Evolutionary conservation across 2,329 filamentous ascomycete species (phyloP).

Genomic region (Davidsoniella virescens): DNA sequence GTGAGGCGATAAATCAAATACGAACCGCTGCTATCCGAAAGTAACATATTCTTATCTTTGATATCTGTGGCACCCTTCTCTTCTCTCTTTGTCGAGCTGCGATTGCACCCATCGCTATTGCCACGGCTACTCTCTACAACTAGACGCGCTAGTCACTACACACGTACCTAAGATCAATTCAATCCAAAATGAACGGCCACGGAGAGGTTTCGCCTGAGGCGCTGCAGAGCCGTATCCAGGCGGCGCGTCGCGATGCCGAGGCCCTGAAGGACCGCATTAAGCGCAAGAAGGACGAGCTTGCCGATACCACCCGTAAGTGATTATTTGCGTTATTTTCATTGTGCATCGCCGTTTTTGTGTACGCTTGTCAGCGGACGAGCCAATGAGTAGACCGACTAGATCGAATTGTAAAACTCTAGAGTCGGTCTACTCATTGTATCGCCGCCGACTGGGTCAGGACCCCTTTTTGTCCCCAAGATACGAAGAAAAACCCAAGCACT

Average conservation of each 20-base stretch:
- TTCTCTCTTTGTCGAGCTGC: not conserved
- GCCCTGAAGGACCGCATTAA: slow-evolving; percentile 97
- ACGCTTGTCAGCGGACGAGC: too few species aligned
- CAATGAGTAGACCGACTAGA: too few species aligned
- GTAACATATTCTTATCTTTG: not conserved
- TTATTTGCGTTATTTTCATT: not conserved
- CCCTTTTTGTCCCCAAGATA: too few species aligned
- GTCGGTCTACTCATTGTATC: too few species aligned
- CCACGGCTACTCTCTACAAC: not conserved
- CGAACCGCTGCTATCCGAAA: too few species aligned
- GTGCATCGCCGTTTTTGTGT: not conserved
- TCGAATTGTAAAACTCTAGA: too few species aligned
- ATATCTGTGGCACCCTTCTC: not conserved
- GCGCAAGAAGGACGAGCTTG: slow-evolving; percentile 98
- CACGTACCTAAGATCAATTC: not conserved
- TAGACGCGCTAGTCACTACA: not conserved
- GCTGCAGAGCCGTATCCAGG: slow-evolving; percentile 87
- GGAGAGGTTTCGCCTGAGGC: slow-evolving; percentile 53
- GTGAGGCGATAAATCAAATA: too few species aligned
- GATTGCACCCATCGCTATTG: slow-evolving; percentile 1
- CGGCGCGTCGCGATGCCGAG: slow-evolving; percentile 92
- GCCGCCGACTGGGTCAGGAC: too few species aligned
- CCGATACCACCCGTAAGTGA: slow-evolving; percentile 86
- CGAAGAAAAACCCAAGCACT: not conserved
- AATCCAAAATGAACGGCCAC: slow-evolving; percentile 36